Percentiles rank a stretch among this genome's conserved stretches.
Evolutionary conservation across 805 yeast genomes (phyloP).

Genomic region (Clavispora asparagi): DNA sequence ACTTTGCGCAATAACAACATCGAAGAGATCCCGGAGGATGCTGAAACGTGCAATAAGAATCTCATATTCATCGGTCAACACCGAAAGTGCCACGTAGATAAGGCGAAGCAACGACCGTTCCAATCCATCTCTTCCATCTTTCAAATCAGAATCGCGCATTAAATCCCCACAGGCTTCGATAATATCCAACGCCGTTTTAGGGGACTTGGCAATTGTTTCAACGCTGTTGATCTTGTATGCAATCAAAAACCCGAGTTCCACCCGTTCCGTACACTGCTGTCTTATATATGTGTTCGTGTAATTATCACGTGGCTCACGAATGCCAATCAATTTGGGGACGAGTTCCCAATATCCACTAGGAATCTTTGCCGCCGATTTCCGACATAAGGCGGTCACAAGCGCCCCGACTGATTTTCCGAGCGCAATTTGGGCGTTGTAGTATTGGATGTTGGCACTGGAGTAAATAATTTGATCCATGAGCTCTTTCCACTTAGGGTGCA

Average conservation of each 20-base stretch:
- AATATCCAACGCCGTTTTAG: conserved; percentile 36
- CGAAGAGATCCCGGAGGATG: conserved; percentile 53
- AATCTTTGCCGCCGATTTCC: conserved; percentile 18
- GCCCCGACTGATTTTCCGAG: conserved; percentile 79
- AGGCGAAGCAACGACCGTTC: conserved; percentile 56
- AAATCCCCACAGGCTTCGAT: conserved; percentile 40
- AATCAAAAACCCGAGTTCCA: conserved; percentile 60
- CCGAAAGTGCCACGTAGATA: conserved; percentile 42
- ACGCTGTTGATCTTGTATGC: conserved; percentile 35
- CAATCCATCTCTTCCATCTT: conserved; percentile 23
- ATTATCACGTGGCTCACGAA: conserved; percentile 48
- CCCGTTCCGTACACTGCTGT: conserved; percentile 54
- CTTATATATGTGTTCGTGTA: conserved; percentile 39
- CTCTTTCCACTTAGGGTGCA: conserved; percentile 22
- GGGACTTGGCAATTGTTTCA: conserved; percentile 20
- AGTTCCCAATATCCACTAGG: conserved; percentile 18
- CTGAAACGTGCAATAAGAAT: conserved; percentile 44
- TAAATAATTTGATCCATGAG: conserved; percentile 47
- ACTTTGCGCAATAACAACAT: conserved; percentile 60
- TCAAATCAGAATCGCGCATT: conserved; percentile 44
- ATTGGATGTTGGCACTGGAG: conserved; percentile 61
- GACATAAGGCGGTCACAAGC: conserved; percentile 60
- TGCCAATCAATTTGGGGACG: conserved; percentile 46
- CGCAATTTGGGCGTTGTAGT: conserved; percentile 58
- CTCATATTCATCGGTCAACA: conserved; percentile 37